phyloP scores from a whole-genome alignment of 2,329 filamentous ascomycete species.

The Calonectria crousiana region DNA sequence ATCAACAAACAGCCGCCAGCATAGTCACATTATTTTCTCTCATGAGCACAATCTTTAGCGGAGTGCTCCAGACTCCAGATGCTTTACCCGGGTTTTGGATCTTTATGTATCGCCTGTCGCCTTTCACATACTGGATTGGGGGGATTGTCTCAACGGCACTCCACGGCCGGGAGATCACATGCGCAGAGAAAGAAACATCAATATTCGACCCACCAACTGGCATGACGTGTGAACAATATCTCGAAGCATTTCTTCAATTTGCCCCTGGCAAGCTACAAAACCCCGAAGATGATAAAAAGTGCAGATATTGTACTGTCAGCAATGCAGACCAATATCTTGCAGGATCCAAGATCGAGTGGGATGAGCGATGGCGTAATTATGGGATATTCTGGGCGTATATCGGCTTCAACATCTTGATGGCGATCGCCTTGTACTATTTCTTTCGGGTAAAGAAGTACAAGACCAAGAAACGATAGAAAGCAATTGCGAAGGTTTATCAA shows the following conservation, averaged over 20 bases:
- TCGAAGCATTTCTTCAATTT: conserved; percentile 64
- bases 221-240: conserved; percentile 74
- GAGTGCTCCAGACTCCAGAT: conserved; percentile 70
- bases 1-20: conserved; percentile 75
- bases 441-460: conserved; percentile 63
- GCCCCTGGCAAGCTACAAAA: conserved; percentile 73
- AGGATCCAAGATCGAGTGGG: conserved; percentile 60
- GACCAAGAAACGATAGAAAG: not conserved
- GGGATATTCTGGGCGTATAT: conserved; percentile 78
- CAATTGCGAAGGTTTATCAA: not conserved
- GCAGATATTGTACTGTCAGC: conserved; percentile 75
- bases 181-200: conserved; percentile 68
- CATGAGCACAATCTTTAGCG: conserved; percentile 71
- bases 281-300: conserved; percentile 65
- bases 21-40: conserved; percentile 71
- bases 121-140: conserved; percentile 77
- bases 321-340: conserved; percentile 72
- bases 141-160: conserved; percentile 77
- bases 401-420: conserved; percentile 70
- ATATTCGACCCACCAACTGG: conserved; percentile 73
- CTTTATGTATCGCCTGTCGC: conserved; percentile 78
- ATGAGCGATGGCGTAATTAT: conserved; percentile 75
- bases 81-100: conserved; percentile 79
- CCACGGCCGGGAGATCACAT: conserved; percentile 64
- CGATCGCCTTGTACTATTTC: conserved; percentile 72